phyloP scores from a whole-genome alignment of 495 filamentous ascomycete genomes.

The Penicillium desertorum region DNA sequence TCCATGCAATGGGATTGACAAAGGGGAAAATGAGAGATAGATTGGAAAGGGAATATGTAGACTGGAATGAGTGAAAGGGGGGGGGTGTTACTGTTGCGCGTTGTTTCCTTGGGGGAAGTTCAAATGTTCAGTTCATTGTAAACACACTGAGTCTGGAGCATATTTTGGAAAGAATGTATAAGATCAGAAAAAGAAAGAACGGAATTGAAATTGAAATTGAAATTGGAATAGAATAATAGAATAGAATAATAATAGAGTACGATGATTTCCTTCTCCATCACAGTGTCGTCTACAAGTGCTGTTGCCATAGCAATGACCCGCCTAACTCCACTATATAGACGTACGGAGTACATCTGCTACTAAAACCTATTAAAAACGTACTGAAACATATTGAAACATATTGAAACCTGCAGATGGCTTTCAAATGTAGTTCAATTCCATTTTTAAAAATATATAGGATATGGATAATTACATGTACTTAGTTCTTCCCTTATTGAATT shows the following conservation, averaged over 20 bases:
- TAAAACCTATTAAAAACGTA: background rate
- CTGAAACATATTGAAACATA: background rate
- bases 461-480: no score
- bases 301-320: background rate
- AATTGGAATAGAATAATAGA: background rate
- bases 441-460: no score
- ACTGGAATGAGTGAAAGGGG: slow-evolving; percentile 21
- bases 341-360: background rate
- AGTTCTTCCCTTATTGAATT: no score
- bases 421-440: no score
- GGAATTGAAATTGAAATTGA: background rate
- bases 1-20: slow-evolving; percentile 5
- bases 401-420: background rate
- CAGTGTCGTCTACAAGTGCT: background rate
- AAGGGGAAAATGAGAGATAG: slow-evolving; percentile 3
- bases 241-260: background rate
- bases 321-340: background rate
- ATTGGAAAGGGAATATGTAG: slow-evolving; percentile 10
- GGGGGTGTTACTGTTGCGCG: slow-evolving; percentile 30
- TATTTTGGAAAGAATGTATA: slow-evolving; percentile 2
- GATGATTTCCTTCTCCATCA: background rate
- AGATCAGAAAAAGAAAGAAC: background rate
- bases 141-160: background rate
- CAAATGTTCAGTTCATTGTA: slow-evolving; percentile 14
- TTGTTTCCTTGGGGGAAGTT: slow-evolving; percentile 23